Evolutionary conservation across 495 filamentous ascomycete genomes (phyloP).

Genomic region (Achaetomiella virescens): DNA sequence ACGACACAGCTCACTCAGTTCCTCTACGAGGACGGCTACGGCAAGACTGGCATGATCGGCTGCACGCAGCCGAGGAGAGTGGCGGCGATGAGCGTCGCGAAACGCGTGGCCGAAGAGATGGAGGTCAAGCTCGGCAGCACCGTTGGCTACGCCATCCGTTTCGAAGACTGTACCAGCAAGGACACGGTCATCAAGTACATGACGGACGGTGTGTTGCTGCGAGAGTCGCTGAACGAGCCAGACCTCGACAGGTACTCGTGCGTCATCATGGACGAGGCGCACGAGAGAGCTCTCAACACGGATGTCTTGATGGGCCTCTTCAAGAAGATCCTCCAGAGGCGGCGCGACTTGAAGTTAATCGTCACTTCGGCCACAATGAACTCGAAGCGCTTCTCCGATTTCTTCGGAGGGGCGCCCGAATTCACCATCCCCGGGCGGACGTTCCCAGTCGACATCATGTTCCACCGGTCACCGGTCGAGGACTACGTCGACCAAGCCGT

Average conservation of each 20-base stretch:
- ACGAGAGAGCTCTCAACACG: slow-evolving; percentile 94
- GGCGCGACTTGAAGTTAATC: slow-evolving; percentile 91
- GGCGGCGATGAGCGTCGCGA: slow-evolving; percentile 97
- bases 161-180: slow-evolving; percentile 95
- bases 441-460: slow-evolving; percentile 96
- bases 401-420: slow-evolving; percentile 96
- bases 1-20: slow-evolving; percentile 97
- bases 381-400: slow-evolving; percentile 87
- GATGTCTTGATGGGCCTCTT: slow-evolving; percentile 96
- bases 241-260: slow-evolving; percentile 97
- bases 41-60: slow-evolving; percentile 78
- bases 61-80: slow-evolving; percentile 95
- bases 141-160: slow-evolving; percentile 97
- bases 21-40: slow-evolving; percentile 89
- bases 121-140: slow-evolving; percentile 82
- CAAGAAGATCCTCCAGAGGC: slow-evolving; percentile 88
- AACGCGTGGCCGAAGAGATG: slow-evolving; percentile 98
- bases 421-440: slow-evolving; percentile 96
- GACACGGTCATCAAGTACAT: slow-evolving; percentile 98
- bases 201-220: slow-evolving; percentile 94
- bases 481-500: slow-evolving; percentile 98
- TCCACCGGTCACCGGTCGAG: slow-evolving; percentile 89
- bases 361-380: slow-evolving; percentile 99
- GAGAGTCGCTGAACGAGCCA: slow-evolving; percentile 83
- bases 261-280: slow-evolving; percentile 99